Percentiles rank a stretch among this genome's conserved stretches.
phyloP scores from a whole-genome alignment of 225 moss, liverwort and hornwort species.

The Physcomitrellopsis africana region DNA sequence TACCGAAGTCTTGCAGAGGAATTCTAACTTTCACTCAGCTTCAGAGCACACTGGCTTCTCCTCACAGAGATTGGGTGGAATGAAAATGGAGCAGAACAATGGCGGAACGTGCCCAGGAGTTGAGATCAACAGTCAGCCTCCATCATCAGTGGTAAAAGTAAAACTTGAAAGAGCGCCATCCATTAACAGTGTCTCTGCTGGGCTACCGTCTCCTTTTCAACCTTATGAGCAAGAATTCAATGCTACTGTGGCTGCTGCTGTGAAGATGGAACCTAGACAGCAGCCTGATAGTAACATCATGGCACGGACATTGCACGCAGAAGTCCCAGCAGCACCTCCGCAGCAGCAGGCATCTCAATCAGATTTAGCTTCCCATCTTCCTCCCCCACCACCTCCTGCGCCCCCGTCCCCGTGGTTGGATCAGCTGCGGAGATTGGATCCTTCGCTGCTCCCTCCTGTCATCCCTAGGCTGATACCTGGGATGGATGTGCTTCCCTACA shows the following conservation, averaged over 20 bases:
- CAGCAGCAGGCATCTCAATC: slow-evolving; percentile 33
- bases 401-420: slow-evolving; percentile 46
- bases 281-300: slow-evolving; percentile 40
- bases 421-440: slow-evolving; percentile 54
- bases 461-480: slow-evolving; percentile 45
- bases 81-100: slow-evolving; percentile 47
- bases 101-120: slow-evolving; percentile 25
- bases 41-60: slow-evolving; percentile 38
- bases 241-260: slow-evolving; percentile 32
- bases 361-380: slow-evolving; percentile 36
- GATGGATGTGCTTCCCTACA: slow-evolving; percentile 49
- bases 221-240: slow-evolving; percentile 34
- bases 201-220: slow-evolving; percentile 52
- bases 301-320: slow-evolving; percentile 33
- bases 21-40: slow-evolving; percentile 31
- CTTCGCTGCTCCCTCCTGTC: slow-evolving; percentile 41
- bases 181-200: slow-evolving; percentile 38
- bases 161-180: slow-evolving; percentile 47
- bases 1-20: slow-evolving; percentile 37
- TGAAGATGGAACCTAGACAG: slow-evolving; percentile 42
- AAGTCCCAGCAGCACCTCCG: slow-evolving; percentile 29
- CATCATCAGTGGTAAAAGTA: slow-evolving; percentile 44
- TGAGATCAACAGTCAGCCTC: slow-evolving; percentile 44
- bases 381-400: slow-evolving; percentile 42
- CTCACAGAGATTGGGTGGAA: slow-evolving; percentile 34